Percentiles rank a stretch among this genome's conserved stretches.
These are phyloP conservation scores for Alternaria arbusti DNA, from an alignment of 2,329 filamentous ascomycete species.

Conservation along the genomic window DNA sequence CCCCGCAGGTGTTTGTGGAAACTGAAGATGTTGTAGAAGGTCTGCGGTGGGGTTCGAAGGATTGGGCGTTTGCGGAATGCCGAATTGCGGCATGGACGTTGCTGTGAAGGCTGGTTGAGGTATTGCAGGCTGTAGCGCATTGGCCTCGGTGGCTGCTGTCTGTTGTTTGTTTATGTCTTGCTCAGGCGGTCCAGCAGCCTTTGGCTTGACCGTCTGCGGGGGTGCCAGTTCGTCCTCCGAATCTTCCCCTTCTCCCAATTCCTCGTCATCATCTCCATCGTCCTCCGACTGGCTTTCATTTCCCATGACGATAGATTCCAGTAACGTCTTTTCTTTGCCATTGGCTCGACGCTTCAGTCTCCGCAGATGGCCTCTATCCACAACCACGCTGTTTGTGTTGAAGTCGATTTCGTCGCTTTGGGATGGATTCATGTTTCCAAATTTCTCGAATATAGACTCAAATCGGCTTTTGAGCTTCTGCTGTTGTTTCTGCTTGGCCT, in stretches of 20 bases:
- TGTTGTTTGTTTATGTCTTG: background rate
- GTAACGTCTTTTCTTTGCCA: constrained; percentile 29
- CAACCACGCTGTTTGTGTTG: constrained; percentile 78
- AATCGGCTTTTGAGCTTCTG: constrained; percentile 68
- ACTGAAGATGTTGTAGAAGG: constrained; percentile 32
- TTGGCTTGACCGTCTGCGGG: constrained; percentile 17
- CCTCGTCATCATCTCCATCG: constrained; percentile 43
- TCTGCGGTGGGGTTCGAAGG: constrained; percentile 25
- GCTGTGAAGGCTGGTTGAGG: background rate
- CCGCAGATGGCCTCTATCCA: constrained; percentile 86
- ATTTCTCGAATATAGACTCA: constrained; percentile 89
- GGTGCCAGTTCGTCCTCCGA: constrained; percentile 42
- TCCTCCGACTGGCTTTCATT: constrained; percentile 46
- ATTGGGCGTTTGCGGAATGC: constrained; percentile 10
- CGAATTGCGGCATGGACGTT: constrained; percentile 1
- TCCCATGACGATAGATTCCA: constrained; percentile 31
- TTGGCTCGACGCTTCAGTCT: constrained; percentile 54
- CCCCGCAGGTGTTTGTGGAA: constrained; percentile 39
- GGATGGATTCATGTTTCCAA: constrained; percentile 79
- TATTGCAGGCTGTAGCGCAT: background rate
- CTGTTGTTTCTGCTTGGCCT: constrained; percentile 44
- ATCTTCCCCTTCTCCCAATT: constrained; percentile 17
- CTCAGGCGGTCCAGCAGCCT: background rate
- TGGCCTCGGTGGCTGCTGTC: background rate
- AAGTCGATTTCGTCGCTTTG: constrained; percentile 91